Evolutionary conservation across 2,329 filamentous ascomycete species (phyloP), one percentile per base, ranked within the genome.

Genomic region (Clarireedia sp.): DNA sequence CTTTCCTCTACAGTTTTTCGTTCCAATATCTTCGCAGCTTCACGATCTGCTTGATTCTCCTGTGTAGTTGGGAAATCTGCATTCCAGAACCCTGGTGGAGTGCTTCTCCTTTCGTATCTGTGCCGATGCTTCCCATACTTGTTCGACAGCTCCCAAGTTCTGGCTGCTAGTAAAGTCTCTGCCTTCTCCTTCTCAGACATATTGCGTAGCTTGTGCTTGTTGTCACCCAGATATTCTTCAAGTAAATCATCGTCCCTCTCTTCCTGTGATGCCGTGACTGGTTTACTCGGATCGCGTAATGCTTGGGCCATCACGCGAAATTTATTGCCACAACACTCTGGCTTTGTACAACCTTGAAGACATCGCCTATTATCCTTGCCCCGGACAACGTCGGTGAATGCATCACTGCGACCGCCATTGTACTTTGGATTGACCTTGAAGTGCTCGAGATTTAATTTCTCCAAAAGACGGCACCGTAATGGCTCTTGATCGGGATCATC

Each of bases 61-160:
- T 97, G 94, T 1, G 94, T 96, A 24, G 75, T 83, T 1, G 92
- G 91, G 68, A 99, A 95, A 63, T 95, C 92, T 1, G 86, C 80
- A 53, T 89, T 79, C 94, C 94, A 99, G 68, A 89, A 97, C 0
- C 90, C 91, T 1, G 90, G 89, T 12, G 94, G 91, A 9, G 87
- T 89, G 45, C 74, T 76, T 59, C 81, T 78, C 50, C 90, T 80
- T 57, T 85, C 80, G 69, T 86, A 90, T 26, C 83, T 78, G 63
- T 92, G 81, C 55, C 87, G 79, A 70, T 96, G 91, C 67, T 79
- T 89, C 5, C 90, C 90, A 68, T 82, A 83, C 59, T 81, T 79
- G 65, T 91, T 85, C 1, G 91, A 87, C 60, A 95, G 74, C 48
- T 85, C 76, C 66, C 82, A 80, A 0, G 83, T 85, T 66, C 85